Conservation (phyloP, 2,329 filamentous ascomycete genomes). For the Coniochaeta pulveracea region DNA sequence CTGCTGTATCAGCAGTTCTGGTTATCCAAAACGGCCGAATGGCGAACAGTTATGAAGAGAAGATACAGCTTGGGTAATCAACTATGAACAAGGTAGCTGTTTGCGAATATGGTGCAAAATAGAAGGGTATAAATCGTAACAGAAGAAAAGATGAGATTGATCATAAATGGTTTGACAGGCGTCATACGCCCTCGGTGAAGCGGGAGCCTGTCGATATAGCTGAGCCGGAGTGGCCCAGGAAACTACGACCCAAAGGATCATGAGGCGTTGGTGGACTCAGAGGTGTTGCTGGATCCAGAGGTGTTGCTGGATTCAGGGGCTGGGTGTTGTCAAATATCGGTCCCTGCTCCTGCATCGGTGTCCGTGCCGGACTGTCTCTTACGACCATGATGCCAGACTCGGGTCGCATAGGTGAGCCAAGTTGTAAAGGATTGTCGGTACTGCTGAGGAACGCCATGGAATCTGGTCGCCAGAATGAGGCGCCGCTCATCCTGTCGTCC, state of each 20-base stretch:
- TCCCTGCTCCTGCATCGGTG: constrained; percentile 44
- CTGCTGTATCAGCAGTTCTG: background rate
- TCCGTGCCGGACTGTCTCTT: constrained; percentile 54
- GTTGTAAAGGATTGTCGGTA: constrained; percentile 24
- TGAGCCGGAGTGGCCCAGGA: constrained; percentile 11
- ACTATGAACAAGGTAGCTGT: background rate
- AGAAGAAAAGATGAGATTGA: no score
- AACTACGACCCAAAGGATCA: constrained; percentile 12
- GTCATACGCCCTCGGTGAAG: constrained; percentile 14
- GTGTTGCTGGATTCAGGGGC: constrained; percentile 15
- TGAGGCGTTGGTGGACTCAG: constrained; percentile 15
- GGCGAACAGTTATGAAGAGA: background rate
- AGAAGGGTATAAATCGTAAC: constrained; percentile 1
- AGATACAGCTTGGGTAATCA: background rate
- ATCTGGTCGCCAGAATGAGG: constrained; percentile 37
- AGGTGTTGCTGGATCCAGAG: constrained; percentile 16
- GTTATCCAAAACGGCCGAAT: background rate
- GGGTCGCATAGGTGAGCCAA: constrained; percentile 47
- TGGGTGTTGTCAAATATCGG: constrained; percentile 29
- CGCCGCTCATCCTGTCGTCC: constrained; percentile 38
- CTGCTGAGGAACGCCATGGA: constrained; percentile 33
- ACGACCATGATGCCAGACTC: constrained; percentile 50
- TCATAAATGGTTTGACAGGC: no score
- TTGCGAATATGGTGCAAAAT: no score
- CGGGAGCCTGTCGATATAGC: constrained; percentile 10